phyloP scores from a whole-genome alignment of 2,329 filamentous ascomycete genomes.

The Penicillium decumbens region DNA sequence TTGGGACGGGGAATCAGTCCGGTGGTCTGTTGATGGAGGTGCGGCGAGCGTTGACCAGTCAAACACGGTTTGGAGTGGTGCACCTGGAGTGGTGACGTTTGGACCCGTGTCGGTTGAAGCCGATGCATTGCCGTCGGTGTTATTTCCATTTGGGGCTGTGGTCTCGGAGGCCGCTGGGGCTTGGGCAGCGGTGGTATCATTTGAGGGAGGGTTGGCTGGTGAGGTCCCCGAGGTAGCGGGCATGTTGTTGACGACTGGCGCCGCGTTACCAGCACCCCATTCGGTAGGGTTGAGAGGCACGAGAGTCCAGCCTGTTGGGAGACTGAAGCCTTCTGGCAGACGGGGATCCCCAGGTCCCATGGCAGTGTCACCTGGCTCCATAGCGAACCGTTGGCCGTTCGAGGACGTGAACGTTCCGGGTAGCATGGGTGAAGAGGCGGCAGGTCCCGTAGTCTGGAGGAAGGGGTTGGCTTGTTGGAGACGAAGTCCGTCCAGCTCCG shows the following conservation, averaged over 20 bases:
- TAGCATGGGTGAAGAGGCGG: slow-evolving; percentile 16
- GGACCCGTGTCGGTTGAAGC: neutral
- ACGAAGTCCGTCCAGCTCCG: slow-evolving; percentile 64
- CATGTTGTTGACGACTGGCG: slow-evolving; percentile 1
- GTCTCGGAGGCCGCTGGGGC: neutral
- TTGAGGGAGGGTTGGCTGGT: slow-evolving; percentile 1
- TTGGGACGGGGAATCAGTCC: slow-evolving; percentile 27
- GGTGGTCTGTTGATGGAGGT: slow-evolving; percentile 7
- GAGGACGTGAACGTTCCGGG: slow-evolving; percentile 19
- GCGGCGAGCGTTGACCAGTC: slow-evolving; percentile 17
- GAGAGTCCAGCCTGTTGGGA: slow-evolving; percentile 49
- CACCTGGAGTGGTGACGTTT: slow-evolving; percentile 1
- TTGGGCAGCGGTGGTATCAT: neutral
- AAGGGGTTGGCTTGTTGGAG: slow-evolving; percentile 39
- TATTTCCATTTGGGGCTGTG: neutral
- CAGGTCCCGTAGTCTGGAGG: slow-evolving; percentile 4
- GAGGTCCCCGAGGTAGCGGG: slow-evolving; percentile 2
- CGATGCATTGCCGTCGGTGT: neutral
- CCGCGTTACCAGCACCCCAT: slow-evolving; percentile 2
- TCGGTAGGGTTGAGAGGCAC: slow-evolving; percentile 27
- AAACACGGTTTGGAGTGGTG: slow-evolving; percentile 10
- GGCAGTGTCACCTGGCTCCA: slow-evolving; percentile 27
- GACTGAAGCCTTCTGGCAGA: slow-evolving; percentile 48
- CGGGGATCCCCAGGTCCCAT: slow-evolving; percentile 43
- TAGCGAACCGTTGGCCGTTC: slow-evolving; percentile 29